phyloP scores from a whole-genome alignment of 306 rosid genomes.

The Cicer bijugum region DNA sequence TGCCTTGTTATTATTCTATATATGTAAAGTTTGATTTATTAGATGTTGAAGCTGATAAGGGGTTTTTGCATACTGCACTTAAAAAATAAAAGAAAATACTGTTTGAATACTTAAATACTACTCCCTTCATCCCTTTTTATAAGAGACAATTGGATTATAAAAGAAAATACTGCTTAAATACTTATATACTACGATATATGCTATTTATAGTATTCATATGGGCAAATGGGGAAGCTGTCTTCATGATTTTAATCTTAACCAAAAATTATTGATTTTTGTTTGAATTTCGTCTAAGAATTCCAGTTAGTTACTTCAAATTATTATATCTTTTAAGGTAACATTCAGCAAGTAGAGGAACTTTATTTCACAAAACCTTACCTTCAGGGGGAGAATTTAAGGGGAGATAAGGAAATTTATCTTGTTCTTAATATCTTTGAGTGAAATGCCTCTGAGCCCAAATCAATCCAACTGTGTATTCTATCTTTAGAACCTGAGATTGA shows the following conservation, averaged over 20 bases:
- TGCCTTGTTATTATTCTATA: constrained; percentile 23
- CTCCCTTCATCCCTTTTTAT: too few species aligned
- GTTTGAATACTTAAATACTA: neutral
- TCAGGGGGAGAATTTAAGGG: too few species aligned
- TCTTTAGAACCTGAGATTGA: too few species aligned
- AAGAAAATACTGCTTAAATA: constrained; percentile 1
- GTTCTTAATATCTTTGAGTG: neutral
- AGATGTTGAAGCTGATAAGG: constrained; percentile 28
- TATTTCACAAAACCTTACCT: neutral
- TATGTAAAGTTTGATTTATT: constrained; percentile 22
- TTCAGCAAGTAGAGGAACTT: neutral
- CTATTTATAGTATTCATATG: constrained; percentile 6
- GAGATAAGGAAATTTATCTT: neutral
- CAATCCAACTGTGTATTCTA: too few species aligned
- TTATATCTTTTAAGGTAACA: constrained; percentile 14
- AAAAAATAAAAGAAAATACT: constrained; percentile 6
- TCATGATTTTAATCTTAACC: neutral
- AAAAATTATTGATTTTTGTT: constrained; percentile 22
- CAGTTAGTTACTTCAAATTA: constrained; percentile 17
- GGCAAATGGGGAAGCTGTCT: neutral
- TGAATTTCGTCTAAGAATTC: constrained; percentile 24
- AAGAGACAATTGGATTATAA: neutral
- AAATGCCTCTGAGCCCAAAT: too few species aligned
- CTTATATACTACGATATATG: neutral
- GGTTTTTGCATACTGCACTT: constrained; percentile 16